A percentile compares a stretch with the other conserved stretches of the same genome.
These are phyloP conservation scores for Gaertneriomyces semiglobifer DNA, from an alignment of 192 early-diverging fungal species.

Conservation along the genomic window DNA sequence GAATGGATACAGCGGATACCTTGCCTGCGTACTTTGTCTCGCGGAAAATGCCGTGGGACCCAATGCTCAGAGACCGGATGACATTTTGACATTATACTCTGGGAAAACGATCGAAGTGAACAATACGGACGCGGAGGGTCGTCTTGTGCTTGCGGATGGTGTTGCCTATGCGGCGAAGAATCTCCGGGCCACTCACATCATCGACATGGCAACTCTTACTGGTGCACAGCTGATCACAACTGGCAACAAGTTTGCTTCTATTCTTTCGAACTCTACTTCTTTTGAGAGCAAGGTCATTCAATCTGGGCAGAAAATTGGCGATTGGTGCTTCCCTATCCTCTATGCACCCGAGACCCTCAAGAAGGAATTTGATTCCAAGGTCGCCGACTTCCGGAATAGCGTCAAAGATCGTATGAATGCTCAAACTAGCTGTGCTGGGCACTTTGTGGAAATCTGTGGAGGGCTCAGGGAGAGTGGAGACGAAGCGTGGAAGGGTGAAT, in stretches of 20 bases:
- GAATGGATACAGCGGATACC: constrained; percentile 24
- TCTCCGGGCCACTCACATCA: constrained; percentile 41
- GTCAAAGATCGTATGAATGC: constrained; percentile 49
- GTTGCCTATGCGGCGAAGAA: constrained; percentile 50
- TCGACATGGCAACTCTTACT: constrained; percentile 56
- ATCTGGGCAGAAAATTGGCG: constrained; percentile 33
- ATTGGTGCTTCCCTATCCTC: constrained; percentile 25
- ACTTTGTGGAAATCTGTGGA: constrained; percentile 36
- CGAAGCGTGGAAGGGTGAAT: constrained; percentile 37
- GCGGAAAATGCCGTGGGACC: constrained; percentile 51
- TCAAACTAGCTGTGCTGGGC: constrained; percentile 42
- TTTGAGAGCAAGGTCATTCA: constrained; percentile 37
- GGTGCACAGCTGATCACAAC: constrained; percentile 53
- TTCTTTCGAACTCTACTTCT: constrained; percentile 38
- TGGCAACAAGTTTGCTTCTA: constrained; percentile 45
- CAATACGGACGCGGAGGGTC: constrained; percentile 49
- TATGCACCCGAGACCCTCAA: constrained; percentile 39
- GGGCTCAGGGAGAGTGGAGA: constrained; percentile 25
- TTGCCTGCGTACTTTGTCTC: constrained; percentile 42
- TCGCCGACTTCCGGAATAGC: constrained; percentile 53
- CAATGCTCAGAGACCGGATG: constrained; percentile 36
- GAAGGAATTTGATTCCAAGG: constrained; percentile 31
- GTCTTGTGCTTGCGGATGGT: constrained; percentile 38
- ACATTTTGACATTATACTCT: constrained; percentile 43
- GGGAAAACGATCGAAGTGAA: constrained; percentile 58